A percentile compares a stretch with the other conserved stretches of the same genome.
These are phyloP conservation scores for Raddia distichophylla DNA, from an alignment of 176 grass and related monocot species.

Conservation along the genomic window DNA sequence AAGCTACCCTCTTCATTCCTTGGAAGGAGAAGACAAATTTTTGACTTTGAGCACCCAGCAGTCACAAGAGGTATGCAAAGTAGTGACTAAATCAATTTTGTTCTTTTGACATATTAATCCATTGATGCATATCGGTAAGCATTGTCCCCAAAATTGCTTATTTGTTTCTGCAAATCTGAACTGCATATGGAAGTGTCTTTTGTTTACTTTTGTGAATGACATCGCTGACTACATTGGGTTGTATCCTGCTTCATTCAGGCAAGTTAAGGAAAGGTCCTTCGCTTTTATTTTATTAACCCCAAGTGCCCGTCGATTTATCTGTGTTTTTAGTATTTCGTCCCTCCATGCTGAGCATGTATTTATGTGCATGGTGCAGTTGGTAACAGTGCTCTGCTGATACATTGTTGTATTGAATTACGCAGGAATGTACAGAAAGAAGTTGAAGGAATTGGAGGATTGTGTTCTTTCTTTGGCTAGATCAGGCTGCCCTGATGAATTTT, in stretches of 20 bases:
- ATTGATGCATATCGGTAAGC: background rate
- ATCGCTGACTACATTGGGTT: background rate
- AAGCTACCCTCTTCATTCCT: background rate
- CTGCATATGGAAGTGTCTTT: background rate
- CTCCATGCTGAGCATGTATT: background rate
- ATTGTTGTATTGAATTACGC: background rate
- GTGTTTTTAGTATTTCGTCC: background rate
- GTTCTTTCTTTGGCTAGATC: background rate
- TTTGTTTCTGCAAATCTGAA: background rate
- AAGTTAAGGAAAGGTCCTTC: background rate
- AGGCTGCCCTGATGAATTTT: background rate
- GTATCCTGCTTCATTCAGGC: background rate
- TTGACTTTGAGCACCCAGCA: background rate
- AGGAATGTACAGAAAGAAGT: background rate
- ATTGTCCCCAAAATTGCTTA: background rate
- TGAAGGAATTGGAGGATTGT: constrained; percentile 1
- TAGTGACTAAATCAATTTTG: background rate
- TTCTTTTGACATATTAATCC: background rate
- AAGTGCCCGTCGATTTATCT: background rate
- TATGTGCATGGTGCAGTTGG: background rate
- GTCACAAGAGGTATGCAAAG: constrained; percentile 9
- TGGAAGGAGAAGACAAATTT: constrained; percentile 9
- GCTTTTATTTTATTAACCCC: background rate
- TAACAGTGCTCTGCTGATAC: background rate
- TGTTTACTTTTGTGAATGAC: background rate